A percentile compares a stretch with the other conserved stretches of the same genome.
phyloP scores from a whole-genome alignment of 768 basidiomycete species.

The Pulveroboletus sp. region DNA sequence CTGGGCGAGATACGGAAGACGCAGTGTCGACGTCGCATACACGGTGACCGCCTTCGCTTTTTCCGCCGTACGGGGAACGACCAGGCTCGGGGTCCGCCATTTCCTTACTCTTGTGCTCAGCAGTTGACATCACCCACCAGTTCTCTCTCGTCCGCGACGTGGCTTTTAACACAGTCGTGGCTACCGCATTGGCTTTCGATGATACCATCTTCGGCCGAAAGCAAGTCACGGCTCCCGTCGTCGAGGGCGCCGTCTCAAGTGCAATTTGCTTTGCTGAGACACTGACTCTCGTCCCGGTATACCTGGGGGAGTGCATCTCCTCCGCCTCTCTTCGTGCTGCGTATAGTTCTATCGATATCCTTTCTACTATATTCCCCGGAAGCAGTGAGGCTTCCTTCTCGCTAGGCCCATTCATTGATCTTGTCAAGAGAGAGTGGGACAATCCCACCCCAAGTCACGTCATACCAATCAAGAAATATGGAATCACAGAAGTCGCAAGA shows the following conservation, averaged over 20 bases:
- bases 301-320: slow-evolving; percentile 71
- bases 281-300: slow-evolving; percentile 69
- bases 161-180: slow-evolving; percentile 52
- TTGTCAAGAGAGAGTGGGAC: slow-evolving; percentile 77
- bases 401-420: slow-evolving; percentile 69
- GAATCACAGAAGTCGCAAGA: slow-evolving; percentile 60
- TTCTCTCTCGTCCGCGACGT: slow-evolving; percentile 66
- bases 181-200: slow-evolving; percentile 60
- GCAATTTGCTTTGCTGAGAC: slow-evolving; percentile 66
- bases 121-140: slow-evolving; percentile 34
- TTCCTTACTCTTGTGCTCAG: slow-evolving; percentile 6
- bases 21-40: slow-evolving; percentile 65
- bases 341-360: slow-evolving; percentile 68
- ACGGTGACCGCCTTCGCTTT: slow-evolving; percentile 62
- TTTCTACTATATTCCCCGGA: slow-evolving; percentile 68
- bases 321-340: slow-evolving; percentile 72
- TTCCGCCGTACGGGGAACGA: slow-evolving; percentile 60
- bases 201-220: slow-evolving; percentile 62
- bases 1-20: slow-evolving; percentile 45
- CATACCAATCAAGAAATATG: slow-evolving; percentile 57
- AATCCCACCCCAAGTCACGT: slow-evolving; percentile 47
- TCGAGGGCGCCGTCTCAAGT: slow-evolving; percentile 56
- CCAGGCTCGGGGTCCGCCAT: slow-evolving; percentile 64
- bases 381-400: slow-evolving; percentile 80
- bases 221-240: slow-evolving; percentile 51